Base-by-base conservation (phyloP, 768 basidiomycete genomes). In the Agaricus blazei region DNA sequence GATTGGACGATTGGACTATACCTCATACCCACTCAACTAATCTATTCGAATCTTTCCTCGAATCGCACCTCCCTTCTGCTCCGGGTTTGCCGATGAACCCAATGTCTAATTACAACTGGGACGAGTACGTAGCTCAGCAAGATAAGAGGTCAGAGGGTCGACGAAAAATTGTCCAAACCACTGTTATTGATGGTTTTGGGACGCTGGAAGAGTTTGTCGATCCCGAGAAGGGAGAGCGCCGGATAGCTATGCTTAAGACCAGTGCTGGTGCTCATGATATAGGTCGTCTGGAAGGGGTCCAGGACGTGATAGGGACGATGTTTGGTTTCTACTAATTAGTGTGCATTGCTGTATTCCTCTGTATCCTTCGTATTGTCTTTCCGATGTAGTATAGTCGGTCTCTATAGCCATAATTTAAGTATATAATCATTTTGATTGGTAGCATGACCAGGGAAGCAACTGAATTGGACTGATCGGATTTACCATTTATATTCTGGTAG, bases 1-100 rank as follows among this genome's bases (percentile, higher is more conserved):
- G 54, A 72, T 75, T 77, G 58, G 76, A 92, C 65, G 92, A 94
- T 68, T 74, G 71, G 61, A 85, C 89, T 47, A 91, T 93, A 46
- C 84, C 85, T 0, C 75, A 82, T 60, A 72, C 77, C 0, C 91
- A 94, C 65, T 85, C 91, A 0, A 72, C 76, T 12, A 68, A 73
- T 0, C 78, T 94, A 24, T 91, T 91, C 68, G 77, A 87, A 28
- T 72, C 79, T 0, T 80, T 92, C 54, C 65, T 90, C 12, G 77
- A 80, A 3, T 80, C 81, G 0, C 71, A 80, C 51, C 75, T 88
- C n/a, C 81, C 82, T 3, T 56, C 70, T 1, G 56, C 41, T 15
- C 59, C 64, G 14, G 52, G 59, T 12, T 56, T 78, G 1, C 74
- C 78, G 44, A 57, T 66, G 0, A 71, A 75, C 15, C 73, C 63